These are phyloP conservation scores for Tuber indicum DNA, from an alignment of 495 filamentous ascomycete species.

Conservation along the genomic window DNA sequence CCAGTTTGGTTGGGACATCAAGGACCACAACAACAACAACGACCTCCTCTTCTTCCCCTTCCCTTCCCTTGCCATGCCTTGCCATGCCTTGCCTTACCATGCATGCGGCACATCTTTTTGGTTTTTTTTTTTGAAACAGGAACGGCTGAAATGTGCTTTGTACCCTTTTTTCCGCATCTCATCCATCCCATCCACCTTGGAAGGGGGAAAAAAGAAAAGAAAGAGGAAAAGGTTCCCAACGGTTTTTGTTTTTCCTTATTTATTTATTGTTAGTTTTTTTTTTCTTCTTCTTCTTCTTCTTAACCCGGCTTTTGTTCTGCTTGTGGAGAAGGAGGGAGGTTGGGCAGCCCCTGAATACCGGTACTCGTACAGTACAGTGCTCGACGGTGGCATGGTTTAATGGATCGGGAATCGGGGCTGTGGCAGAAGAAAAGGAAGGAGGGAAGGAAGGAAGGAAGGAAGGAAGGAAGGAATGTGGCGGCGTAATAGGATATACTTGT, in stretches of 20 bases:
- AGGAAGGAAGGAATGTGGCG: not conserved
- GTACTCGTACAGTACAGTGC: no score
- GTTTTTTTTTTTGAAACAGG: not conserved
- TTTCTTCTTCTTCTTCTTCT: not conserved
- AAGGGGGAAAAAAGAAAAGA: not conserved
- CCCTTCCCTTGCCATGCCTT: not conserved
- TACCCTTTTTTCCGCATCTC: not conserved
- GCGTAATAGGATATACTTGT: not conserved
- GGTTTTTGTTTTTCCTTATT: not conserved
- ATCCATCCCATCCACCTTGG: not conserved
- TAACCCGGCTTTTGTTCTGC: not conserved
- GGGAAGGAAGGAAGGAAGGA: not conserved
- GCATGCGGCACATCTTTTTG: not conserved
- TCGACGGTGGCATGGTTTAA: not conserved
- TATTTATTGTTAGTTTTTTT: not conserved
- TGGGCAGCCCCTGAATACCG: not conserved
- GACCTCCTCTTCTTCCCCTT: no score
- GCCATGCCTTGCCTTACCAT: not conserved
- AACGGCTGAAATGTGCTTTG: slow-evolving; percentile 6
- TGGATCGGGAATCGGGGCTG: not conserved
- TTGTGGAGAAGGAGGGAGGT: not conserved
- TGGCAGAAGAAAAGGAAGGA: not conserved
- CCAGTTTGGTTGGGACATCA: slow-evolving; percentile 1
- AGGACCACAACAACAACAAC: not conserved
- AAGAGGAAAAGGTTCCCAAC: not conserved